Percentiles rank a stretch among this genome's conserved stretches.
These are phyloP conservation scores for Anthostomella pinea DNA, from an alignment of 2,329 filamentous ascomycete species.

Conservation along the genomic window DNA sequence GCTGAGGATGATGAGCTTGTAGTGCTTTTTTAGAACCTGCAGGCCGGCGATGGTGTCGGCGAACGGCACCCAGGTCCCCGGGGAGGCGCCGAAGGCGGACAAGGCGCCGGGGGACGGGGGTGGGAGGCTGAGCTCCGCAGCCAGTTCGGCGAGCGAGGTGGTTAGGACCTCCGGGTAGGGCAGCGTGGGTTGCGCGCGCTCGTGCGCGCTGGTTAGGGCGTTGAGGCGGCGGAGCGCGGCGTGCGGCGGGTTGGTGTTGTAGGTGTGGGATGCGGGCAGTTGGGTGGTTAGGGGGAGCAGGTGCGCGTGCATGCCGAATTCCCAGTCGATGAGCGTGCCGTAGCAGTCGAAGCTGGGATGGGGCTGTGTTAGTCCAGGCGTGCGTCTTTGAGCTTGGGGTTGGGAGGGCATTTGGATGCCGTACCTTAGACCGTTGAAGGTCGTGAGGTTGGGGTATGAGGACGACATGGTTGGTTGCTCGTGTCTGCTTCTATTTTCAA, in stretches of 20 bases:
- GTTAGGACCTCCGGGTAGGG: constrained; percentile 60
- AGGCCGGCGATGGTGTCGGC: constrained; percentile 55
- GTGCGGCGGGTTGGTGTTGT: constrained; percentile 35
- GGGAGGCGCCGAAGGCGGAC: constrained; percentile 49
- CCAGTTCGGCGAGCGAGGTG: constrained; percentile 44
- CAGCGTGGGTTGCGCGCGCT: constrained; percentile 52
- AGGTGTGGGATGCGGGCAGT: constrained; percentile 32
- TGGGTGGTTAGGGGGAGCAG: constrained; percentile 48
- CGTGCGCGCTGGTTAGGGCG: constrained; percentile 47
- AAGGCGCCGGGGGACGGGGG: constrained; percentile 39
- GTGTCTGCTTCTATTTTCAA: no score
- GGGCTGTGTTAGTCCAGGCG: constrained; percentile 1
- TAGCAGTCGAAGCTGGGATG: constrained; percentile 70
- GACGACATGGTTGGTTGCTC: no score
- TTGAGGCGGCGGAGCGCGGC: constrained; percentile 42
- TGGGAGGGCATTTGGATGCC: no score
- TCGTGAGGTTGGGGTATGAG: constrained; percentile 25
- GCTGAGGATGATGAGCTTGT: constrained; percentile 58
- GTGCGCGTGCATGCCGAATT: constrained; percentile 57
- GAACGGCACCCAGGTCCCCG: constrained; percentile 56
- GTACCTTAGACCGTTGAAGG: constrained; percentile 29
- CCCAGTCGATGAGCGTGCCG: constrained; percentile 78
- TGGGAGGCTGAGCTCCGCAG: constrained; percentile 39
- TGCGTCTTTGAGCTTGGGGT: background rate
- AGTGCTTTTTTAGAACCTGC: constrained; percentile 44